A percentile compares a stretch with the other conserved stretches of the same genome.
These are phyloP conservation scores for Xylaria arbuscula DNA, from an alignment of 2,329 filamentous ascomycete species.

Conservation along the genomic window DNA sequence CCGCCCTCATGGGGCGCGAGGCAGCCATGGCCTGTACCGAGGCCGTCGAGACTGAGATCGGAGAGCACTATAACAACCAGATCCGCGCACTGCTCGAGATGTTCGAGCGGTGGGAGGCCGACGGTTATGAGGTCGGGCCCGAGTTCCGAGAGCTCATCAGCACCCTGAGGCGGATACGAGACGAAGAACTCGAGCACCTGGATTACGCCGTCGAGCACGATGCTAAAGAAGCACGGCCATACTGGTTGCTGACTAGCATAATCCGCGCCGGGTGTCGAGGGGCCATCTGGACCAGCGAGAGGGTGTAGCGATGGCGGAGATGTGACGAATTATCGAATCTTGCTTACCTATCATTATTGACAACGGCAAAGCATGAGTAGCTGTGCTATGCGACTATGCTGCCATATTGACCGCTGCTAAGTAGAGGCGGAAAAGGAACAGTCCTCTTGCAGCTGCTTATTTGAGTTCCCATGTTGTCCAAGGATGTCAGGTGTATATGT, in stretches of 20 bases:
- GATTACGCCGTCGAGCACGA: constrained; percentile 96
- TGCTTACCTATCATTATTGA: neutral
- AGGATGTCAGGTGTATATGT: neutral
- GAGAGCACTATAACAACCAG: constrained; percentile 93
- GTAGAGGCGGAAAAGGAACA: neutral
- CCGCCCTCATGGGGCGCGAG: constrained; percentile 87
- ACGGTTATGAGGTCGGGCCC: constrained; percentile 82
- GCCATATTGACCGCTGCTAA: neutral
- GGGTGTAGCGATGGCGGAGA: constrained; percentile 59
- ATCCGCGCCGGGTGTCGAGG: constrained; percentile 91
- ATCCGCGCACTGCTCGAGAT: constrained; percentile 85
- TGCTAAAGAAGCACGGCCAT: constrained; percentile 87
- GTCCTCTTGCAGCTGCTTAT: neutral
- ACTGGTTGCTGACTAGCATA: constrained; percentile 86
- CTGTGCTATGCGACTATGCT: neutral
- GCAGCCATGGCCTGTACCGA: constrained; percentile 99
- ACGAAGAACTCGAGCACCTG: constrained; percentile 96
- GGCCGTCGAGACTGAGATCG: constrained; percentile 98
- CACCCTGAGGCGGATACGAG: constrained; percentile 84
- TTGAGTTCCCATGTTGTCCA: neutral
- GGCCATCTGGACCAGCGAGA: constrained; percentile 92
- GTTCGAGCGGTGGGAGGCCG: constrained; percentile 77
- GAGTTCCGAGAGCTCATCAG: constrained; percentile 79
- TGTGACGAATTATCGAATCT: too few relatives aligned
- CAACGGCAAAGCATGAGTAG: neutral